Base-by-base conservation (phyloP, 2,329 filamentous ascomycete species). In the Cytospora piceae region DNA sequence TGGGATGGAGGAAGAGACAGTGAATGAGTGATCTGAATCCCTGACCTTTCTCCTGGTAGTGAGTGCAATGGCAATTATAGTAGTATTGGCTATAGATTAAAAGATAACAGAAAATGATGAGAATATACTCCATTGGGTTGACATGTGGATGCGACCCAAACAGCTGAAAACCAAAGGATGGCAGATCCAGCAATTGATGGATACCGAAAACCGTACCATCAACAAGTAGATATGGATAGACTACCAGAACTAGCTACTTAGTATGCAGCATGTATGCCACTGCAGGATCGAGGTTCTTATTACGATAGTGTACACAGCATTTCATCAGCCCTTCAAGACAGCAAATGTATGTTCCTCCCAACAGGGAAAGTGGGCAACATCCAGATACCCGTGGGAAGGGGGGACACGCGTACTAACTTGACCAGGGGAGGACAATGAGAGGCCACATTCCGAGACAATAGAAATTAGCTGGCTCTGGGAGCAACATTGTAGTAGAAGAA, bases 381-480 rank as follows among this genome's bases (percentile, higher is more conserved):
- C 49, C 31, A 37, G 51, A 42, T 61, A 31, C 22, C n/a, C n/a
- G n/a, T n/a, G n/a, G n/a, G n/a, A n/a, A 24, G 20, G 17, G 22
- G 31, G 59, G 24, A 53, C 34, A 29, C 49, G 20, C 37, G 51
- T 37, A 53, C 59, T 6, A 8, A 12, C 24, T 55, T 24, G 59
- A 24, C 51, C 32, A 51, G 51, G 37, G 37, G 52, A 54, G 14
- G 52, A 39, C 15, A 31, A 49, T 46, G 59, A 39, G 24, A 32
- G 37, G 59, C 31, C 24, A 42, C 60, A 34, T 62, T 56, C 52
- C 52, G 55, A 29, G 60, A 53, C 54, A 34, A 55, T 49, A 32
- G 29, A 62, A 27, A 34, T 62, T n/a, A 32, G 58, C 54, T 61
- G 37, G 20, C 51, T 29, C 32, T 20, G 39, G 20, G 6, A 12